A percentile compares a stretch with the other conserved stretches of the same genome.
Evolutionary conservation across 371 early-diverging fungal species (phyloP).

Genomic region (Mortierella sp.): DNA sequence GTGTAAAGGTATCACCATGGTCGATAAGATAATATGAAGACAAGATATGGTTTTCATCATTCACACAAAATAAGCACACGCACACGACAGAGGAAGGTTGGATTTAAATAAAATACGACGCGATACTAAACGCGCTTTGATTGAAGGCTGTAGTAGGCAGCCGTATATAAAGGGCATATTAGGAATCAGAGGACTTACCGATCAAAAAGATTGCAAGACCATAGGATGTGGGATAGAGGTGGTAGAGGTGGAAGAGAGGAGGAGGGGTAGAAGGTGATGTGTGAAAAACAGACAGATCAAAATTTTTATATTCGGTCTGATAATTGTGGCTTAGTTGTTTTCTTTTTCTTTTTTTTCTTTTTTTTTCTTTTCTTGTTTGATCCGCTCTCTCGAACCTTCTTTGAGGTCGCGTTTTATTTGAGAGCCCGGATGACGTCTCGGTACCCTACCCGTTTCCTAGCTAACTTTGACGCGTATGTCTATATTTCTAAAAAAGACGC

Average conservation of each 20-base stretch:
- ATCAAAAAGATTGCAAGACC: not conserved
- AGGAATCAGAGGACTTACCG: not conserved
- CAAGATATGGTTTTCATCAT: slow-evolving; percentile 45
- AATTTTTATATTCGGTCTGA: not conserved
- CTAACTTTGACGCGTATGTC: too few species aligned
- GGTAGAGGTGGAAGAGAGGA: not conserved
- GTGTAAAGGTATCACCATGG: slow-evolving; percentile 49
- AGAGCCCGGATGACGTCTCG: not conserved
- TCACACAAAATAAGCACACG: slow-evolving; percentile 15
- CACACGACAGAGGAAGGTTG: not conserved
- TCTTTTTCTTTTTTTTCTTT: not conserved
- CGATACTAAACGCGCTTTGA: not conserved
- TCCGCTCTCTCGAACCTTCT: not conserved
- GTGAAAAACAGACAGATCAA: not conserved
- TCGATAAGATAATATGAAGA: slow-evolving; percentile 57
- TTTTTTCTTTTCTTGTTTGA: not conserved
- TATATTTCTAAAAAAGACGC: too few species aligned
- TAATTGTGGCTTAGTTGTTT: slow-evolving; percentile 1
- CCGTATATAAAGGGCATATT: not conserved
- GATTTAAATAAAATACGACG: not conserved
- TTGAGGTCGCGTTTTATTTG: not conserved
- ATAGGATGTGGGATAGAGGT: not conserved
- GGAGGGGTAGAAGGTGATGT: not conserved
- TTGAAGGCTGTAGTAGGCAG: too few species aligned
- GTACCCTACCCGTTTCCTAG: not conserved